Base-by-base conservation (phyloP, 2,329 filamentous ascomycete genomes). In the Cladosporium cucumerinum region DNA sequence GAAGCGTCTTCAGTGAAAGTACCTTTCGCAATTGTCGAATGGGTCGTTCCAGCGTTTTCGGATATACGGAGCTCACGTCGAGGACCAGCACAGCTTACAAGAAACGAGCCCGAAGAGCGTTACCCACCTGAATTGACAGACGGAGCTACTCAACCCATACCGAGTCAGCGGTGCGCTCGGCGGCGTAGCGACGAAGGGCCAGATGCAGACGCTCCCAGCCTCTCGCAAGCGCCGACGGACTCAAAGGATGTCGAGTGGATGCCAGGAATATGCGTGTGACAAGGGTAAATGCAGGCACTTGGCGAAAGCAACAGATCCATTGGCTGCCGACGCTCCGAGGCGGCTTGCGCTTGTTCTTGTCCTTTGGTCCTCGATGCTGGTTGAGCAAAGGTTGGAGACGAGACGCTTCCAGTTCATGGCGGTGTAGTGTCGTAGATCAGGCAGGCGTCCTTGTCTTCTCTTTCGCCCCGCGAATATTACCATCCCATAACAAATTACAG, bases 141-240 rank as follows among this genome's bases (percentile, higher is more conserved):
- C 49, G 51, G 49, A 55, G 2, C n/a, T 46, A 32, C 60, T 39
- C 10, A 30, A 16, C 21, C 49, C 10, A 34, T 49, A 61, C 28
- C 59, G 46, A 61, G 59, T 61, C 59, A 61, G 59, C 10, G 30
- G 48, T 52, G 46, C 21, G 32, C 59, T 54, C 48, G 58, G 58
- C 58, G 28, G 18, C 46, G 46, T 46, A 36, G 30, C 43, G 34
- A 32, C 14, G 25, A 10, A n/a, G 28, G 60, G 60, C 60, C 32
- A 55, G 49, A 62, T 55, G 49, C 49, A 62, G 60, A 55, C 4
- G 16, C 25, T 43, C 32, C 60, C 60, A 55, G 60, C 61, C 61
- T 58, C 54, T 64, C 39, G 61, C 51, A 64, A 64, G 61, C 61
- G 61, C 61, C 61, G 26, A 43, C 14, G 30, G 21, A 11, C 49